These are phyloP conservation scores for Gracilariopsis chorda DNA, from an alignment of 23 red algal genomes.

Conservation along the genomic window DNA sequence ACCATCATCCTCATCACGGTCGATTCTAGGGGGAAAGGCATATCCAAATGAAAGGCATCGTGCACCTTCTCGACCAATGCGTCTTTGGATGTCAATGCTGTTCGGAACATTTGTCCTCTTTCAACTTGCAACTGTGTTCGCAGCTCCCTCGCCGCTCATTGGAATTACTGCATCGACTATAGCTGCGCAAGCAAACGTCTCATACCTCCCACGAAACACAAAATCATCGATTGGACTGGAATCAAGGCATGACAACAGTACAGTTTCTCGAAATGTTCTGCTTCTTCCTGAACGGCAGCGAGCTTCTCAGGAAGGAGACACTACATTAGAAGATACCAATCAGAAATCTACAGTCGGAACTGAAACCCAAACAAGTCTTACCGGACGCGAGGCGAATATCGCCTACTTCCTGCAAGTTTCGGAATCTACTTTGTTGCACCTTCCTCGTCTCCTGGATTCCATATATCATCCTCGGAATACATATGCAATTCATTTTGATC, in stretches of 20 bases:
- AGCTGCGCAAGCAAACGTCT: not conserved
- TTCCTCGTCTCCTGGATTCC: conserved; percentile 33
- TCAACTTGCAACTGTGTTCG: conserved; percentile 6
- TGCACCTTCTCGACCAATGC: not conserved
- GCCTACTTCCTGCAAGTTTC: conserved; percentile 75
- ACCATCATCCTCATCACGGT: not conserved
- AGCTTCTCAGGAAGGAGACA: not conserved
- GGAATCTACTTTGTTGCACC: conserved; percentile 15
- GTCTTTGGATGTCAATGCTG: not conserved
- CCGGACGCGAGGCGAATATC: conserved; percentile 34
- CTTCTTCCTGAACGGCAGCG: not conserved
- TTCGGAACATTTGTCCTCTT: conserved; percentile 19
- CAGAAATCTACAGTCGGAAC: not conserved
- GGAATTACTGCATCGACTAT: not conserved
- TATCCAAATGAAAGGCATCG: not conserved
- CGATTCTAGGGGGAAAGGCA: not conserved
- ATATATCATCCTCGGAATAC: conserved; percentile 66
- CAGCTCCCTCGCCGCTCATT: not conserved
- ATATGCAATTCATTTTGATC: conserved; percentile 84
- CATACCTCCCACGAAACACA: not conserved
- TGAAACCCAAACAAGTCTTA: too few species aligned
- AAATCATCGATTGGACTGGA: not conserved
- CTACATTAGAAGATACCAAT: not conserved
- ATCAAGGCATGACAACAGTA: not conserved
- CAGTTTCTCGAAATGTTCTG: not conserved